Evolutionary conservation across 805 yeast genomes (phyloP).

Genomic region (Kregervanrija pseudodelftensis): DNA sequence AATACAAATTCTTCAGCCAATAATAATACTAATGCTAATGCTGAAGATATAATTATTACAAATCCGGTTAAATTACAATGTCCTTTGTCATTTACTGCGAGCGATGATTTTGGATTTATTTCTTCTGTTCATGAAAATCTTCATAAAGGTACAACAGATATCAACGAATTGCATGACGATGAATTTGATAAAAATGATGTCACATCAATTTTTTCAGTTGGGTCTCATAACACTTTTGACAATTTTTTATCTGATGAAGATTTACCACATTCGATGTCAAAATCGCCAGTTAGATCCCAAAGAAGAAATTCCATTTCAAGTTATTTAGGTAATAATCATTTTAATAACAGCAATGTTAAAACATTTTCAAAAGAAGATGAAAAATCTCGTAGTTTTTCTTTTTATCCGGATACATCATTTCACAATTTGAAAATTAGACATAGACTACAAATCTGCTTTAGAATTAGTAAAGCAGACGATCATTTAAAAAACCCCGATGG

Average conservation of each 20-base stretch:
- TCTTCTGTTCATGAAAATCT: constrained; percentile 21
- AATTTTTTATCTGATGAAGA: constrained; percentile 6
- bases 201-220: constrained; percentile 21
- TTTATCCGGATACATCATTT: constrained; percentile 60
- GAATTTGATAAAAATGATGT: constrained; percentile 13
- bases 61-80: constrained; percentile 32
- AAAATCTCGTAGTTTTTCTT: constrained; percentile 17
- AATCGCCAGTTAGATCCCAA: constrained; percentile 7
- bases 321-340: not conserved
- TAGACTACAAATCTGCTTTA: constrained; percentile 60
- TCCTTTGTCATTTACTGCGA: constrained; percentile 27
- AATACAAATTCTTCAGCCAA: not conserved
- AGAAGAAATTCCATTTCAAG: constrained; percentile 10
- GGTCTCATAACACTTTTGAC: constrained; percentile 17
- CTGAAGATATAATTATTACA: constrained; percentile 26
- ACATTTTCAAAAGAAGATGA: constrained; percentile 13
- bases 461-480: constrained; percentile 59
- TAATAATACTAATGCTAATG: not conserved
- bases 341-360: constrained; percentile 2
- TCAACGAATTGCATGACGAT: constrained; percentile 17
- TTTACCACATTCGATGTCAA: not conserved
- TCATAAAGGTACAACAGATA: constrained; percentile 17
- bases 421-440: constrained; percentile 59
- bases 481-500: constrained; percentile 23
- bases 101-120: constrained; percentile 24